phyloP scores from a whole-genome alignment of 1,284 basidiomycete genomes.

The Boletus mariae region DNA sequence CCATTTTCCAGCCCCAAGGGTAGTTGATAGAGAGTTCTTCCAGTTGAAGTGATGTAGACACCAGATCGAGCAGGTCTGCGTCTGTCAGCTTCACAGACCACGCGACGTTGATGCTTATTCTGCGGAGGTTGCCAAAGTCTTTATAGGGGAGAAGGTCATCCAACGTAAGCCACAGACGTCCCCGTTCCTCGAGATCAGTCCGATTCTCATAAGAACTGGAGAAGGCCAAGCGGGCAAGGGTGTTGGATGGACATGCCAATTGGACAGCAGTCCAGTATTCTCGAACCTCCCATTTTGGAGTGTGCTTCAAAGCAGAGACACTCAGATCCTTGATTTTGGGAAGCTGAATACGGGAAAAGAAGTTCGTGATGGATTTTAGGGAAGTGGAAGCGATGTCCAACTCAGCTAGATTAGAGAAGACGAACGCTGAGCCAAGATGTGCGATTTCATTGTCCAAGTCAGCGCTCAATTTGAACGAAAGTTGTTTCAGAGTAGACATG shows the following conservation, averaged over 20 bases:
- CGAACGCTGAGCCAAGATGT: neutral
- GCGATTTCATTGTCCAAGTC: neutral
- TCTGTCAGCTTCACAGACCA: neutral
- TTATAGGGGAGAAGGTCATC: neutral
- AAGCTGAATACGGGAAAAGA: too few relatives aligned
- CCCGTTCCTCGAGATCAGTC: neutral
- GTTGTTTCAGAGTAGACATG: neutral
- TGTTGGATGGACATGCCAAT: neutral
- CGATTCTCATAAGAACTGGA: neutral
- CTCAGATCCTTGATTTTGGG: too few relatives aligned
- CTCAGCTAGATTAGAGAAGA: too few relatives aligned
- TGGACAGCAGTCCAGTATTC: neutral
- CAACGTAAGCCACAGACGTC: neutral
- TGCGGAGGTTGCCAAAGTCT: neutral
- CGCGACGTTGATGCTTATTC: neutral
- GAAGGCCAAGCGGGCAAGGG: neutral
- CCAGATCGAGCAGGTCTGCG: neutral
- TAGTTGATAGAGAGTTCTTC: neutral
- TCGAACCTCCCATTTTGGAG: neutral
- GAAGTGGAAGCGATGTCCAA: too few relatives aligned
- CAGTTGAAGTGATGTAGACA: neutral
- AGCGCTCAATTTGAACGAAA: neutral
- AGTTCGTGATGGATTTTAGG: too few relatives aligned
- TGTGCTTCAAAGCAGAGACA: too few relatives aligned
- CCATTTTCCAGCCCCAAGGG: neutral